Conservation (phyloP, 768 basidiomycete species). For the Russula ochroleuca region DNA sequence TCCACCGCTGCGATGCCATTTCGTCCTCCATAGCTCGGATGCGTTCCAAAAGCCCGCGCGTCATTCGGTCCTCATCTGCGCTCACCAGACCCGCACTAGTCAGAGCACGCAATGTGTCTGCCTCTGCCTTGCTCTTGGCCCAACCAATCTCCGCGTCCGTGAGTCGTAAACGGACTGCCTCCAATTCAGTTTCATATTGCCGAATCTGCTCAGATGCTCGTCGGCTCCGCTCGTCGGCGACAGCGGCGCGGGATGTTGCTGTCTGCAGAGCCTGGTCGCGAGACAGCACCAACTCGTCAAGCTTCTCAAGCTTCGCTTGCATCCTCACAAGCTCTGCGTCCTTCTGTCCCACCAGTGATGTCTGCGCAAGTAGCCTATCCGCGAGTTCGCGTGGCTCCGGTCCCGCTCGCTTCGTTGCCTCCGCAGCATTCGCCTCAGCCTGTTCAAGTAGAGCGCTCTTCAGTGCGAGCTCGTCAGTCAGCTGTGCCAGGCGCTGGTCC, state of each 20-base stretch:
- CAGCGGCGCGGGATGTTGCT: conserved; percentile 61
- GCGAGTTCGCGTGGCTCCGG: conserved; percentile 65
- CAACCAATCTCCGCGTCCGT: conserved; percentile 85
- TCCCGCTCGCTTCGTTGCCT: conserved; percentile 30
- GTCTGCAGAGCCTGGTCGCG: conserved; percentile 77
- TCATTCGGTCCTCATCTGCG: conserved; percentile 73
- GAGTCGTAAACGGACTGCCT: conserved; percentile 58
- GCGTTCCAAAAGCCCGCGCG: conserved; percentile 77
- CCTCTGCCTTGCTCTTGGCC: conserved; percentile 89
- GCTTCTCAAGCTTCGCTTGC: conserved; percentile 65
- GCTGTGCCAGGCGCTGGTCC: conserved; percentile 48
- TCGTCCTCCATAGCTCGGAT: conserved; percentile 84
- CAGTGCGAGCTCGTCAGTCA: conserved; percentile 63
- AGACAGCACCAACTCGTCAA: conserved; percentile 64
- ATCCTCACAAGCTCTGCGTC: conserved; percentile 71
- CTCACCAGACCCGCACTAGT: conserved; percentile 30
- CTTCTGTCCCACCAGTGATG: conserved; percentile 67
- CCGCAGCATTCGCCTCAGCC: conserved; percentile 45
- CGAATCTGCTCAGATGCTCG: too few relatives aligned
- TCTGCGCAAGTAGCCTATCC: conserved; percentile 67
- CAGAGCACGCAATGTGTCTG: conserved; percentile 57
- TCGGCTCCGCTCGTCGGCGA: conserved; percentile 54
- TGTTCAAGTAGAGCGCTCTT: conserved; percentile 76
- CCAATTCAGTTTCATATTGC: conserved; percentile 42
- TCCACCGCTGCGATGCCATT: conserved; percentile 58